phyloP scores from a whole-genome alignment of 805 yeast species.

The Starmerella floris region DNA sequence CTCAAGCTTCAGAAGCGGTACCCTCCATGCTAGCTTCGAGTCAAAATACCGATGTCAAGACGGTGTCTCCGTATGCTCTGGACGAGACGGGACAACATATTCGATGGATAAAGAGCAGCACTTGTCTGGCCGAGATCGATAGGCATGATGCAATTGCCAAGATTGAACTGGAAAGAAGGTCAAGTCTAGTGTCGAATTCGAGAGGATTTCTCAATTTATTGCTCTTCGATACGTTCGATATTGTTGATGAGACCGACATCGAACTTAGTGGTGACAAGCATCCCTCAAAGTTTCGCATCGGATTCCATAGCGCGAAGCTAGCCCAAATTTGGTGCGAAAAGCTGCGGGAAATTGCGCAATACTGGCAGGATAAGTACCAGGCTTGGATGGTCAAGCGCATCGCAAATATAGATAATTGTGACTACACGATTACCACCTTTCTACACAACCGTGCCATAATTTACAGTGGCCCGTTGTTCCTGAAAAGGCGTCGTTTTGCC shows the following conservation, averaged over 20 bases:
- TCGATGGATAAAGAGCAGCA: constrained; percentile 39
- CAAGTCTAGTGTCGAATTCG: constrained; percentile 42
- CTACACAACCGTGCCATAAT: constrained; percentile 49
- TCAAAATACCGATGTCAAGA: constrained; percentile 21
- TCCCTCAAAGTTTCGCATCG: constrained; percentile 6
- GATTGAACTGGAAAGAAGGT: constrained; percentile 52
- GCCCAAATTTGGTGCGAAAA: constrained; percentile 33
- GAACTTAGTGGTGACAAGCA: constrained; percentile 7
- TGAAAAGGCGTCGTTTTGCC: constrained; percentile 56
- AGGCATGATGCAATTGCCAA: constrained; percentile 44
- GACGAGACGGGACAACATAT: constrained; percentile 30
- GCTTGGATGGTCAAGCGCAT: constrained; percentile 27
- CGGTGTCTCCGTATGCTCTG: constrained; percentile 43
- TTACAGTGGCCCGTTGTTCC: constrained; percentile 53
- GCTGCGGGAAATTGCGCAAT: constrained; percentile 23
- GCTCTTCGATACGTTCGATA: constrained; percentile 27
- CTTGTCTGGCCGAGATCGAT: constrained; percentile 33
- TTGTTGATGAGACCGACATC: constrained; percentile 22
- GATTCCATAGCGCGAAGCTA: constrained; percentile 41
- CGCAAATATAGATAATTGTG: constrained; percentile 3
- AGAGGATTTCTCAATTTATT: constrained; percentile 50
- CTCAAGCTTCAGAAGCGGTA: constrained; percentile 39
- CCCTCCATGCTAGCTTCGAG: constrained; percentile 37
- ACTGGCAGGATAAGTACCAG: constrained; percentile 44
- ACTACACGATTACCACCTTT: constrained; percentile 32